Evolutionary conservation across 106 monocot species (phyloP).

Genomic region (Dendrobium officinale): DNA sequence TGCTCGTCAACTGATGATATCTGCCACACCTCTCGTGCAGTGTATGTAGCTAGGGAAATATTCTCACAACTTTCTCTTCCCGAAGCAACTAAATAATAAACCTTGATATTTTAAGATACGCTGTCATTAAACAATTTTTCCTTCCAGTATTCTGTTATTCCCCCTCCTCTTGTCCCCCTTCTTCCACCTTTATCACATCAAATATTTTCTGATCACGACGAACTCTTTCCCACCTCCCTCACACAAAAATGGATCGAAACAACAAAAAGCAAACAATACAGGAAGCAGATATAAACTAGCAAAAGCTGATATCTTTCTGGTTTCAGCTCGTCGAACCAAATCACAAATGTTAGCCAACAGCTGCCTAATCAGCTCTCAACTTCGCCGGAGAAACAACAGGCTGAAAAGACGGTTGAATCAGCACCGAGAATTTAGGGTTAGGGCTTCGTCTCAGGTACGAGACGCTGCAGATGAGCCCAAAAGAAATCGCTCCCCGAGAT

Average conservation of each 20-base stretch:
- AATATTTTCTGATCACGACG: too few relatives aligned
- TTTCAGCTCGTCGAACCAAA: not conserved
- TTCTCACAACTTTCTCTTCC: conserved; percentile 8
- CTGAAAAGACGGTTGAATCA: not conserved
- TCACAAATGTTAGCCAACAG: not conserved
- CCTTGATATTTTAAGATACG: not conserved
- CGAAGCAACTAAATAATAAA: conserved; percentile 30
- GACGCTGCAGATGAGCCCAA: conserved; percentile 1
- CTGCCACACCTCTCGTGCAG: not conserved
- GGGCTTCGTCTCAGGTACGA: not conserved
- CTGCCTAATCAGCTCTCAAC: not conserved
- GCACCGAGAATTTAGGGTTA: not conserved
- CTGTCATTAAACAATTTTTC: not conserved
- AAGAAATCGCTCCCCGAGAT: conserved; percentile 10
- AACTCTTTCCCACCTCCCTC: too few relatives aligned
- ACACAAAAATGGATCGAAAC: too few relatives aligned
- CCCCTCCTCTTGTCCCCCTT: not conserved
- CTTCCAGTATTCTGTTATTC: not conserved
- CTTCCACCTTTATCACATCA: not conserved
- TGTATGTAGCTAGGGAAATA: not conserved
- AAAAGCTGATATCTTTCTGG: too few relatives aligned
- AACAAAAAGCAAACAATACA: too few relatives aligned
- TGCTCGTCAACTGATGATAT: too few relatives aligned
- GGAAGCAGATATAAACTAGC: too few relatives aligned
- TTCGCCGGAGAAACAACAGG: not conserved